Conservation (phyloP, 257 asterid species). For the Solanum appendiculatum region DNA sequence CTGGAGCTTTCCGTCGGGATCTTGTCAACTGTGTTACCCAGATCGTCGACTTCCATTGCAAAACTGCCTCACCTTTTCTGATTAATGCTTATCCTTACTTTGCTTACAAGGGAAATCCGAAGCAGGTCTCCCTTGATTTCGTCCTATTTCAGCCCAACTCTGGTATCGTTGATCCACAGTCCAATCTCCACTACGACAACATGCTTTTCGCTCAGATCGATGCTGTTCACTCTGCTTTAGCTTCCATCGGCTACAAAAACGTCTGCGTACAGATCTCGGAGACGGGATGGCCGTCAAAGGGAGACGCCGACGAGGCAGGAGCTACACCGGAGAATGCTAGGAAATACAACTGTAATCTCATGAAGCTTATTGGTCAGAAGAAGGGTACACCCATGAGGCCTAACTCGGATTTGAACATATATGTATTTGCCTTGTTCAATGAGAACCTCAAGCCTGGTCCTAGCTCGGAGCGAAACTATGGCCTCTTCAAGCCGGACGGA, state of each 20-base stretch:
- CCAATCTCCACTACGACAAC: conserved; percentile 60
- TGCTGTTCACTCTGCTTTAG: conserved; percentile 66
- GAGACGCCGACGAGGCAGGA: conserved; percentile 73
- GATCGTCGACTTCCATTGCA: conserved; percentile 52
- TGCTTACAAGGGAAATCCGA: conserved; percentile 62
- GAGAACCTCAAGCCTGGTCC: conserved; percentile 94
- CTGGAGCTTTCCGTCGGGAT: conserved; percentile 56
- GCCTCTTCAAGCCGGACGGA: conserved; percentile 77
- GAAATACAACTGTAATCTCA: conserved; percentile 53
- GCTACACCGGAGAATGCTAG: conserved; percentile 70
- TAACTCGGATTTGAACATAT: conserved; percentile 41
- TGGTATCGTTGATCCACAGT: conserved; percentile 31
- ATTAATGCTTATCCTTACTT: conserved; percentile 82
- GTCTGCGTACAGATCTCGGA: conserved; percentile 80
- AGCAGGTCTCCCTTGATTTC: conserved; percentile 51
- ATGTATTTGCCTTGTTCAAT: conserved; percentile 66
- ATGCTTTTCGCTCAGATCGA: conserved; percentile 83
- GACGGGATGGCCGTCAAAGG: conserved; percentile 91
- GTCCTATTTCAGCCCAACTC: conserved; percentile 46
- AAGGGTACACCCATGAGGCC: conserved; percentile 87
- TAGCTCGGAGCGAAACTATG: conserved; percentile 73
- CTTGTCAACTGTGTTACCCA: conserved; percentile 28
- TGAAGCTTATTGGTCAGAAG: conserved; percentile 44
- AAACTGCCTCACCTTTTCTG: conserved; percentile 52
- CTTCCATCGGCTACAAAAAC: conserved; percentile 51